A percentile compares a stretch with the other conserved stretches of the same genome.
These are phyloP conservation scores for Fusarium sp. DNA, from an alignment of 2,329 filamentous ascomycete species.

Conservation along the genomic window DNA sequence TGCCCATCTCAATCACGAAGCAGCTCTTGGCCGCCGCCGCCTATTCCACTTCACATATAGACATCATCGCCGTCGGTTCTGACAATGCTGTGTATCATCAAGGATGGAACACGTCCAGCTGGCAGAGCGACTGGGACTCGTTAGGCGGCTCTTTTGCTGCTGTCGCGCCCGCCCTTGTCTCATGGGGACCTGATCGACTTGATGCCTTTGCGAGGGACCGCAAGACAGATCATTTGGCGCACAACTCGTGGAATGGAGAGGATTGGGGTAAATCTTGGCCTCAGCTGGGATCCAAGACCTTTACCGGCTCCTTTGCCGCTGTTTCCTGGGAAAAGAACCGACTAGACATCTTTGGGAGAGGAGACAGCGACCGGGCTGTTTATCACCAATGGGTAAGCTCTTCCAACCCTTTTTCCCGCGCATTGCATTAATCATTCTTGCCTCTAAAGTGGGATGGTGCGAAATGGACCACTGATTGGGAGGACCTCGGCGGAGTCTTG, in stretches of 20 bases:
- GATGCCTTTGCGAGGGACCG: slow-evolving; percentile 1
- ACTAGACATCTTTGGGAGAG: slow-evolving; percentile 3
- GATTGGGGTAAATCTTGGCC: neutral
- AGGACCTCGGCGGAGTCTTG: neutral
- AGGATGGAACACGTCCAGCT: neutral
- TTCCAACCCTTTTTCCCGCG: neutral
- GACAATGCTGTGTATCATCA: slow-evolving; percentile 3
- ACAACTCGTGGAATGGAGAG: neutral
- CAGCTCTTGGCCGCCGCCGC: slow-evolving; percentile 3
- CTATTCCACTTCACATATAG: neutral
- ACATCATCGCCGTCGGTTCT: neutral
- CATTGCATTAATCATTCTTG: neutral
- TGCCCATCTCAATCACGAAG: slow-evolving; percentile 3
- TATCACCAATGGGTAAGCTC: slow-evolving; percentile 1
- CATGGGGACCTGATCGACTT: neutral
- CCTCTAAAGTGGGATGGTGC: neutral
- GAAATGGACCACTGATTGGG: slow-evolving; percentile 5
- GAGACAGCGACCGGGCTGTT: neutral
- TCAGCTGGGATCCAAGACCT: neutral
- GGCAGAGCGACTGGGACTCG: slow-evolving; percentile 3
- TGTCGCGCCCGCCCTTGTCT: slow-evolving; percentile 2
- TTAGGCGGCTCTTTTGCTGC: neutral
- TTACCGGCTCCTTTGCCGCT: neutral
- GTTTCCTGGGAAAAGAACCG: neutral
- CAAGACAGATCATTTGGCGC: slow-evolving; percentile 1